Evolutionary conservation across 495 filamentous ascomycete genomes (phyloP).

Genomic region (Penicillium goetzii): DNA sequence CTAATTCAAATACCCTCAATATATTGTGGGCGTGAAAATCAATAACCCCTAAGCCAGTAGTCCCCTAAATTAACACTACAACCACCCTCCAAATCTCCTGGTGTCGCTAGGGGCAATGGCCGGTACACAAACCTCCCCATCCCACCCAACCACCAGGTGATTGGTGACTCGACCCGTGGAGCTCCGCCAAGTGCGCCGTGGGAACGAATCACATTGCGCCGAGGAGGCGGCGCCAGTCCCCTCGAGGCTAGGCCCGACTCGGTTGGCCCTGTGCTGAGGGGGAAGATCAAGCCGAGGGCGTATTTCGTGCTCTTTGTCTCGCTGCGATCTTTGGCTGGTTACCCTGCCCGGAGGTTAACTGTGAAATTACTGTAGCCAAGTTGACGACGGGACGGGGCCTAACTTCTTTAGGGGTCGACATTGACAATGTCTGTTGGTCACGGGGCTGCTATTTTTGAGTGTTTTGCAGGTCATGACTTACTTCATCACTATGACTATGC

Average conservation of each 20-base stretch:
- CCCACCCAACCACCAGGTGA: slow-evolving; percentile 12
- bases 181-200: not conserved
- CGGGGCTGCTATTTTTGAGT: slow-evolving; percentile 17
- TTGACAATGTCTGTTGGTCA: slow-evolving; percentile 8
- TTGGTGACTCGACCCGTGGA: slow-evolving; percentile 8
- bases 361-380: not conserved
- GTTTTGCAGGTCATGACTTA: not conserved
- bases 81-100: not conserved
- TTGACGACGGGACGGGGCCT: not conserved
- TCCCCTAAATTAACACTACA: slow-evolving; percentile 5
- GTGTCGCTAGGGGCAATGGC: slow-evolving; percentile 29
- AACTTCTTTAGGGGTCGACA: not conserved
- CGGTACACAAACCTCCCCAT: not conserved
- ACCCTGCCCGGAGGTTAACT: not conserved
- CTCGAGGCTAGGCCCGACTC: slow-evolving; percentile 5
- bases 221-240: not conserved
- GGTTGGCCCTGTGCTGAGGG: not conserved
- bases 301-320: slow-evolving; percentile 8
- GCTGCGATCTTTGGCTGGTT: not conserved
- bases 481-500: not conserved
- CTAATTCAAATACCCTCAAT: not conserved
- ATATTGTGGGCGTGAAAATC: not conserved
- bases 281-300: slow-evolving; percentile 23
- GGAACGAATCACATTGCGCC: slow-evolving; percentile 6
- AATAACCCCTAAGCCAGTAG: not conserved